A percentile compares a stretch with the other conserved stretches of the same genome.
Conservation (phyloP, 352 stramenopile genomes). For the Pythium phragmitis region DNA sequence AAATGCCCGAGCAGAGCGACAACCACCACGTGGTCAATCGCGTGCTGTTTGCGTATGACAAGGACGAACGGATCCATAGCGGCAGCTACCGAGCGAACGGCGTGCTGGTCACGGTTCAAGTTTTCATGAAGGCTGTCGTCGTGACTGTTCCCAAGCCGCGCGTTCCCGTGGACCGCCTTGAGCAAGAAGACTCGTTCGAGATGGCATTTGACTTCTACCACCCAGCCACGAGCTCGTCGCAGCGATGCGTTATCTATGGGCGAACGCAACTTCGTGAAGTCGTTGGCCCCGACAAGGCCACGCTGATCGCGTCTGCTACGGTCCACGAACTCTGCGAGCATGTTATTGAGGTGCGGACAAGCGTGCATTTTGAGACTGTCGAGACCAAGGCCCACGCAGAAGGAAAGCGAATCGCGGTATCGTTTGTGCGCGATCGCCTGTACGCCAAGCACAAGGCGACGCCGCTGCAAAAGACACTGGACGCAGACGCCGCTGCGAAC, state of each 20-base stretch:
- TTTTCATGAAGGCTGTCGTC: conserved; percentile 54
- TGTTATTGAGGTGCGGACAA: conserved; percentile 49
- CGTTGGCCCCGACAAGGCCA: conserved; percentile 48
- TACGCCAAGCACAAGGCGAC: conserved; percentile 71
- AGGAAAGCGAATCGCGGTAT: conserved; percentile 28
- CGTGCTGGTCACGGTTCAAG: conserved; percentile 49
- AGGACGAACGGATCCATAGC: conserved; percentile 54
- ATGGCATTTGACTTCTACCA: conserved; percentile 64
- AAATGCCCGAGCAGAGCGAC: conserved; percentile 1
- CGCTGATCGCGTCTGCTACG: conserved; percentile 39
- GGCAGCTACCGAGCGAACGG: conserved; percentile 61
- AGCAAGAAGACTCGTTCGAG: conserved; percentile 53
- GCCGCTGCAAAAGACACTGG: conserved; percentile 38
- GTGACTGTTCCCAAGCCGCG: conserved; percentile 28
- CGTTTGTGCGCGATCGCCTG: conserved; percentile 55
- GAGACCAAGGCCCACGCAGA: conserved; percentile 7
- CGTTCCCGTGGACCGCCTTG: conserved; percentile 45
- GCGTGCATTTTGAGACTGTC: conserved; percentile 29
- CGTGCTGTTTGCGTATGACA: conserved; percentile 39
- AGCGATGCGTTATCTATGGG: conserved; percentile 34
- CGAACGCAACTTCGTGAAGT: conserved; percentile 55
- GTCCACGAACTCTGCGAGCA: conserved; percentile 51
- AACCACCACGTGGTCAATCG: conserved; percentile 26
- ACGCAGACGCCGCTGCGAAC: conserved; percentile 38
- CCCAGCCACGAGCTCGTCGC: conserved; percentile 36